These are phyloP conservation scores for Xylaria palmicola DNA, from an alignment of 495 filamentous ascomycete genomes.

Conservation along the genomic window DNA sequence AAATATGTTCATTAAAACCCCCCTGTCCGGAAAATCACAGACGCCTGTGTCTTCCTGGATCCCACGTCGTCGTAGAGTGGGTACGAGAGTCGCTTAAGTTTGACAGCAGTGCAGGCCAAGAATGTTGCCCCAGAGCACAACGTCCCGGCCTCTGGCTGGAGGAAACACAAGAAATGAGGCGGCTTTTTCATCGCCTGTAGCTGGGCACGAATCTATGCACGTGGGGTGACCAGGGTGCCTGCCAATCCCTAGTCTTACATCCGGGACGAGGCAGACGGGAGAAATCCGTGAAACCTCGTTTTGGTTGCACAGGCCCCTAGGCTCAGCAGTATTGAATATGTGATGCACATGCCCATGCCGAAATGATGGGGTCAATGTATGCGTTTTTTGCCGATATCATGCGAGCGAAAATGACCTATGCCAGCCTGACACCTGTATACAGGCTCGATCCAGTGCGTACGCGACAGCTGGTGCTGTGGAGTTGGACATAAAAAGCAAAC, in stretches of 20 bases:
- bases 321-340: neutral
- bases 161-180: neutral
- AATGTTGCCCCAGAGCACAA: neutral
- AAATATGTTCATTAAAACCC: too few relatives aligned
- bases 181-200: neutral
- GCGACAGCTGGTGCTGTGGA: neutral
- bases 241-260: neutral
- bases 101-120: neutral
- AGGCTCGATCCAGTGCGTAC: neutral
- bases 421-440: neutral
- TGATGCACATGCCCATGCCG: neutral
- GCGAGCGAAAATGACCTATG: neutral
- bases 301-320: neutral
- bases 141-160: neutral
- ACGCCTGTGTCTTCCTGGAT: too few relatives aligned
- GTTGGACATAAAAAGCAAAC: neutral
- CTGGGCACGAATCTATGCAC: constrained; percentile 6
- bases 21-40: too few relatives aligned
- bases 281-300: constrained; percentile 1
- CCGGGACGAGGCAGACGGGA: constrained; percentile 9
- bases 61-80: neutral
- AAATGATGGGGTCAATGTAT: neutral
- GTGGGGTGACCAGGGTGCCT: neutral
- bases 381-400: neutral
- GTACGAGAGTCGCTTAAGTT: neutral